These are phyloP conservation scores for Ophiostoma novo-ulmi DNA, from an alignment of 2,329 filamentous ascomycete genomes.

Conservation along the genomic window DNA sequence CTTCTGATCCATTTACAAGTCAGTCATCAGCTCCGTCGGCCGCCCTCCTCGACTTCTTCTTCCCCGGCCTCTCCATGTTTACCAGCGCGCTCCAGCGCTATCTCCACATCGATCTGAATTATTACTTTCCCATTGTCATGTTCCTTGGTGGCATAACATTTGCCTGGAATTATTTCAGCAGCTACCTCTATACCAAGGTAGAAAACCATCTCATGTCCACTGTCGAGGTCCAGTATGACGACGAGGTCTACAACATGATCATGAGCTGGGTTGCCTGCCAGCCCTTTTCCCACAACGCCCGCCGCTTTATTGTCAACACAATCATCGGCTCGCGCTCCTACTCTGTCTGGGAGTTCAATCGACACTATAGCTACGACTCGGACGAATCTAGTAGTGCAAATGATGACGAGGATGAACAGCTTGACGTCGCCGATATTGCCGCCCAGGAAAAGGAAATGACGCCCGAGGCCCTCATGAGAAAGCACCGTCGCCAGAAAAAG, in stretches of 20 bases:
- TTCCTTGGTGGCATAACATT: constrained; percentile 46
- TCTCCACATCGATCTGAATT: constrained; percentile 56
- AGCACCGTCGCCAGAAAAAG: constrained; percentile 39
- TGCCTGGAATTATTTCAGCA: constrained; percentile 49
- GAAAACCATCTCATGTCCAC: constrained; percentile 57
- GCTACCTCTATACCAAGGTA: constrained; percentile 45
- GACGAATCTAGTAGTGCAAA: constrained; percentile 28
- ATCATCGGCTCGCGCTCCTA: constrained; percentile 51
- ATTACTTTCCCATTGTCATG: constrained; percentile 57
- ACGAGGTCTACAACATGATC: constrained; percentile 67
- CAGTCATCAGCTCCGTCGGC: constrained; percentile 14
- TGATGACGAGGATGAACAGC: constrained; percentile 31
- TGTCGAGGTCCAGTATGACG: constrained; percentile 61
- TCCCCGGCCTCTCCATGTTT: constrained; percentile 60
- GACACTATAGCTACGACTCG: constrained; percentile 38
- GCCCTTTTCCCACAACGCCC: constrained; percentile 53
- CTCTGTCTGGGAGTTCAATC: constrained; percentile 38
- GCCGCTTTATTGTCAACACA: constrained; percentile 61
- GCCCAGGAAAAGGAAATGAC: constrained; percentile 4
- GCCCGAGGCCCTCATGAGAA: constrained; percentile 18
- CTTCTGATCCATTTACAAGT: constrained; percentile 17
- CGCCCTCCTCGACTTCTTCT: constrained; percentile 54
- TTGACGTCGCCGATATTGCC: not conserved
- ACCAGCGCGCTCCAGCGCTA: constrained; percentile 51
- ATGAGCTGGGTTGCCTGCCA: constrained; percentile 66